phyloP scores from a whole-genome alignment of 139 green algal species.

The Mesotaenium endlicherianum region DNA sequence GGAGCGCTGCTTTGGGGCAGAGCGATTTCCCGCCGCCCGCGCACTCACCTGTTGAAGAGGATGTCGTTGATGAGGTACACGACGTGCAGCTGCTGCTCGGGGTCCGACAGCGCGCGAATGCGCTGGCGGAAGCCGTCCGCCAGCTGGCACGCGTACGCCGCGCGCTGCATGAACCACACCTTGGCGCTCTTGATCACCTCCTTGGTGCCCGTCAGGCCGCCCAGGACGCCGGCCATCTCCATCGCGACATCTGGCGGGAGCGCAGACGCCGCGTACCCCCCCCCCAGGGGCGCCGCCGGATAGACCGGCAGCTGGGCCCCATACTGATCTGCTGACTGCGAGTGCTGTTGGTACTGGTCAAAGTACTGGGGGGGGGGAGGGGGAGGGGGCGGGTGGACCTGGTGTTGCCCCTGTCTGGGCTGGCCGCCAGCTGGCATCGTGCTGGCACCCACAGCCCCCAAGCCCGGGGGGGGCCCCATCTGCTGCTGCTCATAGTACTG shows the following conservation, averaged over 20 bases:
- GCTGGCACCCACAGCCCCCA: neutral
- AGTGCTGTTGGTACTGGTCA: neutral
- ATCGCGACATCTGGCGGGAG: slow-evolving; percentile 2
- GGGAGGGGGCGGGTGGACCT: neutral
- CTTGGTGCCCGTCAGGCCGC: slow-evolving; percentile 52
- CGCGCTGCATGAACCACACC: slow-evolving; percentile 82
- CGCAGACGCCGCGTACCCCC: neutral
- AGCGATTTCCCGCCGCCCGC: too few relatives aligned
- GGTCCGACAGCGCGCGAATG: slow-evolving; percentile 21
- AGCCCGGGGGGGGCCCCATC: neutral
- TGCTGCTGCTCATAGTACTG: neutral
- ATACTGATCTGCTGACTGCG: neutral
- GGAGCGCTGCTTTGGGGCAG: too few relatives aligned
- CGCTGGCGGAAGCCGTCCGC: slow-evolving; percentile 60
- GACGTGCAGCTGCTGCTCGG: slow-evolving; percentile 72
- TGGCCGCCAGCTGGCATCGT: too few relatives aligned
- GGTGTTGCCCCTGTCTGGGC: too few relatives aligned
- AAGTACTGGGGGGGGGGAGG: neutral
- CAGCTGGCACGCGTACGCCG: slow-evolving; percentile 63
- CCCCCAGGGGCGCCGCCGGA: neutral
- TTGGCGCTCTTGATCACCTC: slow-evolving; percentile 75
- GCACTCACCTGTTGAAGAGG: slow-evolving; percentile 72
- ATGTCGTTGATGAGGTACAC: slow-evolving; percentile 90
- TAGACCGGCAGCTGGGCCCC: neutral
- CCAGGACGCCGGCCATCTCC: slow-evolving; percentile 23